Evolutionary conservation across 2,329 filamentous ascomycete species (phyloP).

Genomic region (Pochonia chlamydosporia): DNA sequence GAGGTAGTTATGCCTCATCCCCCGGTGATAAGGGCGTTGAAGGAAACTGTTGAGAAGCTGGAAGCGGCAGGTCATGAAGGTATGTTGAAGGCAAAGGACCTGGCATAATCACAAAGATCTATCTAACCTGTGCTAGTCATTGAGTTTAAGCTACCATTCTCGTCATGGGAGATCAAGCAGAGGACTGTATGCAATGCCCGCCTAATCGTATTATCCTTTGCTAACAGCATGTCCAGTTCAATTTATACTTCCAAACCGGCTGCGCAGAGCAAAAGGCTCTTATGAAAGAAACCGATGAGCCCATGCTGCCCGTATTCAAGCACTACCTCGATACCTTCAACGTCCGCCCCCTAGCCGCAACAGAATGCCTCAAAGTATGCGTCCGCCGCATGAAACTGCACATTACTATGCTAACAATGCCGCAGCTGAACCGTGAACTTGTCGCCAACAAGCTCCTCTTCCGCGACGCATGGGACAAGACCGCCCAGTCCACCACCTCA

Average conservation of each 20-base stretch:
- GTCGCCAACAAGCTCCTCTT: too few relatives aligned
- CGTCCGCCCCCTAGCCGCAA: too few relatives aligned
- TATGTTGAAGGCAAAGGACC: constrained; percentile 45
- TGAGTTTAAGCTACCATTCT: constrained; percentile 8
- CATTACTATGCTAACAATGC: too few relatives aligned
- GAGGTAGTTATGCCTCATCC: constrained; percentile 55
- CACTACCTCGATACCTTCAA: too few relatives aligned
- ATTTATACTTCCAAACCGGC: background rate
- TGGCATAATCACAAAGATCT: constrained; percentile 41
- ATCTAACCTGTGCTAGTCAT: constrained; percentile 1
- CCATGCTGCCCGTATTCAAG: too few relatives aligned
- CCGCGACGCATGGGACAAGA: too few relatives aligned
- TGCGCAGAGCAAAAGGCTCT: too few relatives aligned
- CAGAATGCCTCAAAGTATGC: too few relatives aligned
- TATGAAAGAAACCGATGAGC: too few relatives aligned
- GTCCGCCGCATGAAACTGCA: too few relatives aligned
- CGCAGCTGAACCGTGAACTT: too few relatives aligned
- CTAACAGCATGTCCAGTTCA: background rate
- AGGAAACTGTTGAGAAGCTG: constrained; percentile 44
- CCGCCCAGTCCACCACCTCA: too few relatives aligned
- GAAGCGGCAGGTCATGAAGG: constrained; percentile 42
- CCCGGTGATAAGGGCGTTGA: constrained; percentile 50
- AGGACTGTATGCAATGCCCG: background rate
- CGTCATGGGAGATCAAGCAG: constrained; percentile 7
- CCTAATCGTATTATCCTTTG: background rate